These are phyloP conservation scores for Penicillium goetzii DNA, from an alignment of 495 filamentous ascomycete genomes.

Conservation along the genomic window DNA sequence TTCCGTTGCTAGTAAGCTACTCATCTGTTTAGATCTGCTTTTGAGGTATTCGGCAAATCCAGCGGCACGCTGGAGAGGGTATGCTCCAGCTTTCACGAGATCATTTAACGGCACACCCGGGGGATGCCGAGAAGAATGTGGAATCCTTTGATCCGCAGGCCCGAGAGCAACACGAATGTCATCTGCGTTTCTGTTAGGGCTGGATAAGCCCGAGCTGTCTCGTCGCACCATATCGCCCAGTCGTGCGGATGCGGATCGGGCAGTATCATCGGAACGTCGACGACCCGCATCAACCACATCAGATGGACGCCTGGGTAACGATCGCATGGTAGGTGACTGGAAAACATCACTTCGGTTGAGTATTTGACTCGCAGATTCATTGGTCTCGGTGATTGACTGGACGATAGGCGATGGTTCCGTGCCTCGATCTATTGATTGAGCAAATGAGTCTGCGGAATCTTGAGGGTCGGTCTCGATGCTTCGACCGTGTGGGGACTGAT, in stretches of 20 bases:
- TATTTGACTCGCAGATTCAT: constrained; percentile 86
- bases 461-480: constrained; percentile 62
- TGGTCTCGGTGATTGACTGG: constrained; percentile 74
- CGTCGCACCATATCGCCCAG: constrained; percentile 11
- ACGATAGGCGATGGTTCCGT: constrained; percentile 69
- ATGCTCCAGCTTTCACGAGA: constrained; percentile 72
- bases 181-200: constrained; percentile 15
- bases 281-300: constrained; percentile 30
- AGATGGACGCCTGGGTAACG: constrained; percentile 39
- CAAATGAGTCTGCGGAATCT: constrained; percentile 75
- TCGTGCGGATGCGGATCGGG: constrained; percentile 35
- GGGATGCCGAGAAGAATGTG: constrained; percentile 5
- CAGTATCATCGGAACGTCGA: constrained; percentile 49
- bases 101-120: constrained; percentile 41
- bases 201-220: neutral
- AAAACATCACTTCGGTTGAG: constrained; percentile 86
- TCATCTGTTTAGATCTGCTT: constrained; percentile 77
- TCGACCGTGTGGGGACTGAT: constrained; percentile 39
- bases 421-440: constrained; percentile 69
- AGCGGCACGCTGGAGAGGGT: constrained; percentile 84
- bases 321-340: constrained; percentile 74
- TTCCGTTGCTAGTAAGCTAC: constrained; percentile 82
- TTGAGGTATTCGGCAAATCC: constrained; percentile 84
- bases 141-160: constrained; percentile 29
- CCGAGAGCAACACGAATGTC: constrained; percentile 21